Evolutionary conservation across 192 early-diverging fungal genomes (phyloP).

Genomic region (Gryganskiella cystojenkinii): DNA sequence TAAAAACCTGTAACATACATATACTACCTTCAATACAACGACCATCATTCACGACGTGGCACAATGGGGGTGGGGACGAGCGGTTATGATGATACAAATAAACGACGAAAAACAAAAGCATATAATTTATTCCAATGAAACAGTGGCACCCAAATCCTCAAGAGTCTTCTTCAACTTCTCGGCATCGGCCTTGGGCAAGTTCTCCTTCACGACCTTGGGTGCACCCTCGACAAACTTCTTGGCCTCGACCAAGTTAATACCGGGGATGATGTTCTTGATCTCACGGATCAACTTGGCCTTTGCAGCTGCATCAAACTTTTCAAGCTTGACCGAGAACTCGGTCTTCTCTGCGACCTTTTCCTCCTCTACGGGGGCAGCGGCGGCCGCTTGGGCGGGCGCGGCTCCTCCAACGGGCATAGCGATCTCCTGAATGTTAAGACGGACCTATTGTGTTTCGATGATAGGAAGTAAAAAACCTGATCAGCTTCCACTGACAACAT

Average conservation of each 20-base stretch:
- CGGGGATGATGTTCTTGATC: conserved; percentile 93
- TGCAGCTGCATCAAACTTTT: conserved; percentile 91
- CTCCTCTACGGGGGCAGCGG: conserved; percentile 77
- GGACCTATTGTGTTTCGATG: conserved; percentile 59
- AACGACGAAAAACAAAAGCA: too few relatives aligned
- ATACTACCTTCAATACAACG: too few relatives aligned
- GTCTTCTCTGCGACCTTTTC: conserved; percentile 94
- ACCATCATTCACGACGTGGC: too few relatives aligned
- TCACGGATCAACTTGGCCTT: conserved; percentile 99
- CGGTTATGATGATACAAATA: too few relatives aligned
- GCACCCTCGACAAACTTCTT: conserved; percentile 99
- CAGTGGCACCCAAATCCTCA: conserved; percentile 92
- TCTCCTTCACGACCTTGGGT: conserved; percentile 96
- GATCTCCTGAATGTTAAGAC: conserved; percentile 94
- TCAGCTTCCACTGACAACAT: not conserved
- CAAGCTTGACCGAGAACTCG: conserved; percentile 95
- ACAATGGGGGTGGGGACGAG: too few relatives aligned
- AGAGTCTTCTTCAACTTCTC: conserved; percentile 97
- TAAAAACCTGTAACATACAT: too few relatives aligned
- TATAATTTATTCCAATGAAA: conserved; percentile 86
- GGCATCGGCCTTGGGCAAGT: conserved; percentile 92
- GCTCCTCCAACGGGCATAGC: conserved; percentile 82
- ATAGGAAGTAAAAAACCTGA: conserved; percentile 16
- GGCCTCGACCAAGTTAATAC: conserved; percentile 97
- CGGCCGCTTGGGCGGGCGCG: conserved; percentile 63